Evolutionary conservation across 768 basidiomycete species (phyloP).

Genomic region (Favolaschia claudopus): DNA sequence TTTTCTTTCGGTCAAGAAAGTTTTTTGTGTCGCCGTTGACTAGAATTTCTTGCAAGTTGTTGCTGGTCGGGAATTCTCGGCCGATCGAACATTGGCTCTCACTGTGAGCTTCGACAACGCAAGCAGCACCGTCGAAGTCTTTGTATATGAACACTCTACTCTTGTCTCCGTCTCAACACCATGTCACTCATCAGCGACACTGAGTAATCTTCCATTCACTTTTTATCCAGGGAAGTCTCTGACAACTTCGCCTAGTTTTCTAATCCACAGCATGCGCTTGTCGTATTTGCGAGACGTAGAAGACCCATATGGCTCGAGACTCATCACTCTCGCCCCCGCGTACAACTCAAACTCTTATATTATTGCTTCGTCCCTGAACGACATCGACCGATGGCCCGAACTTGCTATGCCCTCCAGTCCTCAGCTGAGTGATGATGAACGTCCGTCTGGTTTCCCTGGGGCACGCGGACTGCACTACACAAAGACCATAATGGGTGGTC

Average conservation of each 20-base stretch:
- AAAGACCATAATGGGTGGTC: constrained; percentile 85
- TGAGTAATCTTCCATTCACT: constrained; percentile 47
- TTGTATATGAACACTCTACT: too few relatives aligned
- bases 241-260: constrained; percentile 48
- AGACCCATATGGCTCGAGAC: constrained; percentile 82
- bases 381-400: constrained; percentile 86
- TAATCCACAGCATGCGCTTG: constrained; percentile 86
- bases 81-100: too few relatives aligned
- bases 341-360: constrained; percentile 88
- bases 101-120: too few relatives aligned
- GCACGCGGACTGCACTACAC: constrained; percentile 77
- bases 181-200: constrained; percentile 61
- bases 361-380: constrained; percentile 78
- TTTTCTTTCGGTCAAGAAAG: too few relatives aligned
- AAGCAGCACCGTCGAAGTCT: too few relatives aligned
- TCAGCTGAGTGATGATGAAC: constrained; percentile 75
- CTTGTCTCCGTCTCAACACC: not conserved
- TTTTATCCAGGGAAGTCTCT: not conserved
- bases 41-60: too few relatives aligned
- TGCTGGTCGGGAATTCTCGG: too few relatives aligned
- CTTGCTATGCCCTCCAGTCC: constrained; percentile 76
- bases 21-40: too few relatives aligned
- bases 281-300: constrained; percentile 89
- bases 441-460: constrained; percentile 56
- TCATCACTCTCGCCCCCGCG: constrained; percentile 81